A percentile compares a stretch with the other conserved stretches of the same genome.
These are phyloP conservation scores for Echinochloa phyllopogon DNA, from an alignment of 176 grass and related monocot genomes.

Conservation along the genomic window DNA sequence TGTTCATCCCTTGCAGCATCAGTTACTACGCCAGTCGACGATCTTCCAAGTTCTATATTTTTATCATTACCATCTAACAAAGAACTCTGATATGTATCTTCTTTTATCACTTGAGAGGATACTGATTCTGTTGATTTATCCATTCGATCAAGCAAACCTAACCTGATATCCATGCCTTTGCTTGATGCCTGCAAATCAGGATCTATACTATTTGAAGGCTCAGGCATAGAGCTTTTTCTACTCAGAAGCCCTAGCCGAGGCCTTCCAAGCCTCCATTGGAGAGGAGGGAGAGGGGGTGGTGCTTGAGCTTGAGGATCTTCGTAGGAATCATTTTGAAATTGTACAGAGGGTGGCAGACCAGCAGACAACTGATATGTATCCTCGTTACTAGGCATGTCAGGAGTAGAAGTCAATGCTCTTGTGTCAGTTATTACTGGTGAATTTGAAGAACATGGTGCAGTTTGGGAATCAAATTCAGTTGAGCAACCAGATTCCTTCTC, in stretches of 20 bases:
- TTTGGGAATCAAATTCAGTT: slow-evolving; percentile 35
- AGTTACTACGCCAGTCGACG: background rate
- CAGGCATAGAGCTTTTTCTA: slow-evolving; percentile 24
- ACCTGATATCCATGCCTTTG: slow-evolving; percentile 16
- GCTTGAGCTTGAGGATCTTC: slow-evolving; percentile 55
- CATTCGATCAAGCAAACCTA: slow-evolving; percentile 27
- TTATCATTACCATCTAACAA: slow-evolving; percentile 35
- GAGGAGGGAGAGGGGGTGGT: slow-evolving; percentile 87
- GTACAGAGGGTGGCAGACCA: slow-evolving; percentile 17
- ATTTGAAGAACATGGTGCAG: slow-evolving; percentile 35
- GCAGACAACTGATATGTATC: slow-evolving; percentile 11
- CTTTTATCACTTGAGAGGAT: slow-evolving; percentile 24
- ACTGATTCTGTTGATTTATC: slow-evolving; percentile 28
- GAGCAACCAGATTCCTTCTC: slow-evolving; percentile 21
- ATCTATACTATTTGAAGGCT: slow-evolving; percentile 41
- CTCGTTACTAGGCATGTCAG: slow-evolving; percentile 24
- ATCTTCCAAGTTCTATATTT: slow-evolving; percentile 30
- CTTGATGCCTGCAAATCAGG: slow-evolving; percentile 25
- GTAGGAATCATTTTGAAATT: slow-evolving; percentile 46
- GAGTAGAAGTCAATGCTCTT: slow-evolving; percentile 28
- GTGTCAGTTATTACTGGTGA: slow-evolving; percentile 31
- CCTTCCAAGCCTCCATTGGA: slow-evolving; percentile 87
- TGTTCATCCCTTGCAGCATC: slow-evolving; percentile 37
- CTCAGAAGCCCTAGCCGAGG: slow-evolving; percentile 44
- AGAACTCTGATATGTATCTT: slow-evolving; percentile 13